These are phyloP conservation scores for Salvia hispanica DNA, from an alignment of 257 asterid species.

Conservation along the genomic window DNA sequence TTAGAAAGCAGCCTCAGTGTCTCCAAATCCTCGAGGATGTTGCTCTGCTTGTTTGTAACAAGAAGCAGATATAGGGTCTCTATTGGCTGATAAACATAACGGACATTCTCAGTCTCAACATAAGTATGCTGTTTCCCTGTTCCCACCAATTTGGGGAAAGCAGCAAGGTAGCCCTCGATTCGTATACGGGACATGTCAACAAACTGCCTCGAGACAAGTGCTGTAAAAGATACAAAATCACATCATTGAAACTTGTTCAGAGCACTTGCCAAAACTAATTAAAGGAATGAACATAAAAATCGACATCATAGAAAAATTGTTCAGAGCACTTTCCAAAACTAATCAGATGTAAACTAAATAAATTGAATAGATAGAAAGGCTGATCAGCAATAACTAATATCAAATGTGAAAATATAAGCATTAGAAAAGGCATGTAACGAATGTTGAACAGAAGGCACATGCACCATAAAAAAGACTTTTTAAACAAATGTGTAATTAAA, in stretches of 20 bases:
- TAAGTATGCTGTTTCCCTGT: conserved; percentile 90
- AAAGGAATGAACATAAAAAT: not conserved
- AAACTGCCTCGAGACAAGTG: conserved; percentile 92
- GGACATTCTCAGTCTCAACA: conserved; percentile 91
- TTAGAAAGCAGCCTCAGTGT: conserved; percentile 88
- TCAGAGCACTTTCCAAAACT: conserved; percentile 3
- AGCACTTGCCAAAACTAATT: conserved; percentile 12
- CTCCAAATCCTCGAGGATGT: conserved; percentile 91
- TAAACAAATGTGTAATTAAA: no score
- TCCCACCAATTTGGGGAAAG: conserved; percentile 92
- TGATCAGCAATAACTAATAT: conserved; percentile 3
- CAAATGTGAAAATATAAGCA: not conserved
- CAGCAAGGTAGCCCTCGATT: conserved; percentile 97
- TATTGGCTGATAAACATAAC: conserved; percentile 91
- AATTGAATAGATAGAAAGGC: not conserved
- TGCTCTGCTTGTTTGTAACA: conserved; percentile 94
- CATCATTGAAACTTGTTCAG: conserved; percentile 8
- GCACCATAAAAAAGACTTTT: conserved; percentile 5
- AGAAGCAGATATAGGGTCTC: conserved; percentile 88
- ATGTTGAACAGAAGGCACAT: conserved; percentile 10
- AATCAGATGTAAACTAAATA: not conserved
- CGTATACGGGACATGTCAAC: conserved; percentile 95
- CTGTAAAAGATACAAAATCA: conserved; percentile 49
- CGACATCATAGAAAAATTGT: not conserved
- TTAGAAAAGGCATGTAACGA: not conserved